phyloP scores from a whole-genome alignment of 768 basidiomycete genomes.

The Pulveroboletus sp. region DNA sequence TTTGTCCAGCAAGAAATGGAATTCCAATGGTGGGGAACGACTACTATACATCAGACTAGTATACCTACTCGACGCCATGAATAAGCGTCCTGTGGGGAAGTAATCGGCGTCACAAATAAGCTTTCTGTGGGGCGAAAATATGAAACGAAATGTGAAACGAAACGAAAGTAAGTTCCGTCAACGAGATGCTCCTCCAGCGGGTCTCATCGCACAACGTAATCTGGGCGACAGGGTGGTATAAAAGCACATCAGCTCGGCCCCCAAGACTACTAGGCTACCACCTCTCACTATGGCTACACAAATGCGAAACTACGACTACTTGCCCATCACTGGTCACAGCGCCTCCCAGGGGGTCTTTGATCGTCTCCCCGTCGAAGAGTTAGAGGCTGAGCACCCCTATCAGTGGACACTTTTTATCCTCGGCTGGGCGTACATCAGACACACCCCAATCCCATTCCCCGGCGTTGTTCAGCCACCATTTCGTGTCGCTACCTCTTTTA shows the following conservation, averaged over 20 bases:
- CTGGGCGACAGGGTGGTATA: not conserved
- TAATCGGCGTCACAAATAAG: too few relatives aligned
- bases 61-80: too few relatives aligned
- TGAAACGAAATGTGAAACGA: too few relatives aligned
- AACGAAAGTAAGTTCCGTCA: too few relatives aligned
- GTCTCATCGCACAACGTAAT: not conserved
- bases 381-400: conserved; percentile 15
- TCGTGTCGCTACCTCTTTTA: conserved; percentile 5
- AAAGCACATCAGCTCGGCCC: not conserved
- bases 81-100: too few relatives aligned
- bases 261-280: not conserved
- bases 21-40: too few relatives aligned
- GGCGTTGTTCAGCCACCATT: conserved; percentile 13
- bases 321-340: conserved; percentile 19
- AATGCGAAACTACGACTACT: conserved; percentile 4
- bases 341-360: conserved; percentile 13
- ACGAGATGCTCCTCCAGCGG: not conserved
- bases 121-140: too few relatives aligned
- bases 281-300: not conserved
- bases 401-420: conserved; percentile 28
- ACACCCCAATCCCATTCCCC: conserved; percentile 8
- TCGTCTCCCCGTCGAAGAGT: conserved; percentile 22
- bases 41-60: too few relatives aligned
- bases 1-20: too few relatives aligned
- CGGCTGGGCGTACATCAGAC: conserved; percentile 15